phyloP scores from a whole-genome alignment of 441 rosid species.

The Populus hybrid region DNA sequence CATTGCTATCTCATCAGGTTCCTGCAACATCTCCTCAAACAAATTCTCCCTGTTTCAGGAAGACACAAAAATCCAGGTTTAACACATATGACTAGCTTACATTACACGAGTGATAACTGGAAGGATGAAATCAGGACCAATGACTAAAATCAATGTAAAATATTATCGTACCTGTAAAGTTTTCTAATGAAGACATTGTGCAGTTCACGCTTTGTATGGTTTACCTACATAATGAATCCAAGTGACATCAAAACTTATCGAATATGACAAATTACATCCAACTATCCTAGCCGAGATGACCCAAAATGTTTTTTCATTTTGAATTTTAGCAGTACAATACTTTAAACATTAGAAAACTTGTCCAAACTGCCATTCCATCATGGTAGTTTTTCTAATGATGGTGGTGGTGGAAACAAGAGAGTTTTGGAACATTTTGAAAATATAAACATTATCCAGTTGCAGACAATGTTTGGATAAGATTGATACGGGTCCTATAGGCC shows the following conservation, averaged over 20 bases:
- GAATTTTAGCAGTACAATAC: background rate
- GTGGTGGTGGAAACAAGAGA: background rate
- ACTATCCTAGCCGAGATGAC: background rate
- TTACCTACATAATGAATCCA: slow-evolving; percentile 46
- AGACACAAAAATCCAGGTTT: slow-evolving; percentile 11
- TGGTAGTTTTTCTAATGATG: background rate
- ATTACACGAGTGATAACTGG: background rate
- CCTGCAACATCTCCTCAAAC: slow-evolving; percentile 99
- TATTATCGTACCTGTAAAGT: slow-evolving; percentile 48
- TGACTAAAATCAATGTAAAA: background rate
- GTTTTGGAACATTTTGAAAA: background rate
- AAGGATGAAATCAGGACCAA: background rate
- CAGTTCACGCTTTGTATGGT: slow-evolving; percentile 81
- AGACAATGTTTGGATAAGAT: background rate
- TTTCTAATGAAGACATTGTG: slow-evolving; percentile 77
- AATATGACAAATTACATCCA: background rate
- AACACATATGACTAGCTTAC: background rate
- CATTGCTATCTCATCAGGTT: slow-evolving; percentile 83
- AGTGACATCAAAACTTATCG: background rate
- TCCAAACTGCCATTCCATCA: background rate
- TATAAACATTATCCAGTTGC: background rate
- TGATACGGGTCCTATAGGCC: background rate
- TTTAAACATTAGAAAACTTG: background rate
- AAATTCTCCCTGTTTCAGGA: slow-evolving; percentile 76
- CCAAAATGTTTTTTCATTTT: background rate